Evolutionary conservation across 768 basidiomycete species (phyloP).

Genomic region (Trametes elegans): DNA sequence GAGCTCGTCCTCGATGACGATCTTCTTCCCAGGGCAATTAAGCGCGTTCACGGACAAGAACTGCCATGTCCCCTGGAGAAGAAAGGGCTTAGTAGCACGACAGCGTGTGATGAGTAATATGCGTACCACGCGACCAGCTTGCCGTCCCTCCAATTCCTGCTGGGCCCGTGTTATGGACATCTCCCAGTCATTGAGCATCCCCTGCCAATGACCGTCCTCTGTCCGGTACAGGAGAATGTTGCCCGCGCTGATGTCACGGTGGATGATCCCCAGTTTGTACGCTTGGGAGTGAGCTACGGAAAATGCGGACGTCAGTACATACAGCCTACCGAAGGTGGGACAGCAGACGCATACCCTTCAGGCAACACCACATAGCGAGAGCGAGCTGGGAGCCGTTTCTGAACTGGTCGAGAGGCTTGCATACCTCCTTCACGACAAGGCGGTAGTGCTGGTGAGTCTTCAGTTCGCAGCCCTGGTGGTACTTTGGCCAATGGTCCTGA

Average conservation of each 20-base stretch:
- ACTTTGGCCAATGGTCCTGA: not conserved
- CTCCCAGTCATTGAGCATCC: conserved; percentile 12
- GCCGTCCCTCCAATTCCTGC: not conserved
- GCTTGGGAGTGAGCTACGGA: not conserved
- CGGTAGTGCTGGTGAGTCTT: conserved; percentile 14
- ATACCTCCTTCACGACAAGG: conserved; percentile 9
- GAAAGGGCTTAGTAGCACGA: not conserved
- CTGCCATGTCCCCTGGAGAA: conserved; percentile 7
- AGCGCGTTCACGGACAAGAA: conserved; percentile 1
- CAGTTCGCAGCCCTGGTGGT: not conserved
- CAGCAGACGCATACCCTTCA: not conserved
- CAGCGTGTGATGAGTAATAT: too few species aligned
- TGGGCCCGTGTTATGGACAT: not conserved
- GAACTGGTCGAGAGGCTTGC: not conserved
- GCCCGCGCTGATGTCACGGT: conserved; percentile 12
- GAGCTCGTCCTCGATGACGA: conserved; percentile 5
- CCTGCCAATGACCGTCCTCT: not conserved
- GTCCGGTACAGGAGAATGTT: conserved; percentile 1
- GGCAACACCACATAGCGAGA: not conserved
- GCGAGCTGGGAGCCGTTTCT: not conserved
- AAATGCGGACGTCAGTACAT: not conserved
- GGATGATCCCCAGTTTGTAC: not conserved
- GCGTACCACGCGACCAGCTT: conserved; percentile 7
- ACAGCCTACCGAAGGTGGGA: not conserved
- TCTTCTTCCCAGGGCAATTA: not conserved